phyloP scores from a whole-genome alignment of 805 yeast species.

The Teunomyces atbi region DNA sequence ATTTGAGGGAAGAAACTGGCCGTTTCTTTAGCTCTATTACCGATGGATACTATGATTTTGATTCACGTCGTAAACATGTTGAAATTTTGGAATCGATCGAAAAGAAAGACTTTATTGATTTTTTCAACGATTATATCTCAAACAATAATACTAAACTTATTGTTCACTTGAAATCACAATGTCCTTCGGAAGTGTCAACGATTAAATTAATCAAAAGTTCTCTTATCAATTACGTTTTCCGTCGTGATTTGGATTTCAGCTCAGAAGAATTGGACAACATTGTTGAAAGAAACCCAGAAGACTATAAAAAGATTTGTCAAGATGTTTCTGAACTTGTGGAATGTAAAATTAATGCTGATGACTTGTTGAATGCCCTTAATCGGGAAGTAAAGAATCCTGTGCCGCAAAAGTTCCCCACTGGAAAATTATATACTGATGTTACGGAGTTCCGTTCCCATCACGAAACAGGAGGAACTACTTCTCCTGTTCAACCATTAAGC shows the following conservation, averaged over 20 bases:
- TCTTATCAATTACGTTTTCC: constrained; percentile 24
- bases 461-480: constrained; percentile 59
- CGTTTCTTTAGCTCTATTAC: constrained; percentile 67
- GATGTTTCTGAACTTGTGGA: constrained; percentile 25
- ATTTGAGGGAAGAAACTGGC: constrained; percentile 70
- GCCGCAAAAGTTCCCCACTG: constrained; percentile 48
- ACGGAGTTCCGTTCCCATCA: constrained; percentile 57
- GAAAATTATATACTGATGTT: constrained; percentile 42
- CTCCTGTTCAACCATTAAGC: constrained; percentile 39
- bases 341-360: constrained; percentile 15
- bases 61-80: constrained; percentile 56
- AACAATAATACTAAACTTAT: constrained; percentile 18
- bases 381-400: constrained; percentile 22
- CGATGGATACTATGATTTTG: constrained; percentile 78
- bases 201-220: constrained; percentile 24
- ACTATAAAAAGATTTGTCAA: constrained; percentile 11
- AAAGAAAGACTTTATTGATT: constrained; percentile 55
- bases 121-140: constrained; percentile 47
- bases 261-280: constrained; percentile 24
- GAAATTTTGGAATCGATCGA: constrained; percentile 51
- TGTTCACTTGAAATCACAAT: constrained; percentile 55
- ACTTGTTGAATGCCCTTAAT: constrained; percentile 15
- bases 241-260: constrained; percentile 19
- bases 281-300: constrained; percentile 10
- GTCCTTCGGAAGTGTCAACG: constrained; percentile 16